Evolutionary conservation across 768 basidiomycete genomes (phyloP), one percentile per base, ranked within the genome.

Genomic region (Phlebiopsis gigantea): DNA sequence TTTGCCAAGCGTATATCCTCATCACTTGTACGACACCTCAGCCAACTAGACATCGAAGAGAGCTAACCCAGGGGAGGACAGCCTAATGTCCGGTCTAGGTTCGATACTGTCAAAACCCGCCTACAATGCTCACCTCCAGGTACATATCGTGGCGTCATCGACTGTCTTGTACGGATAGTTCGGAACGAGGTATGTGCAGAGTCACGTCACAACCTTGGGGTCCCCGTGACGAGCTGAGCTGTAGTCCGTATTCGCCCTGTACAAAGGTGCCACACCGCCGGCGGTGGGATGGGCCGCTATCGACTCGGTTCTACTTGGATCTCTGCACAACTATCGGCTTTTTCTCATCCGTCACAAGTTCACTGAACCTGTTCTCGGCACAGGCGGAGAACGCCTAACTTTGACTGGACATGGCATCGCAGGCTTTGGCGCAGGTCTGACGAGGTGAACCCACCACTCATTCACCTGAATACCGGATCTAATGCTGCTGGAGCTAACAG

Each of bases 251-350:
- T 67, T 83, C 49, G 86, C 85, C 2, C 72, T 90, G 30, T 90
- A 88, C 75, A 88, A 87, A 70, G 86, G 87, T 7, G 85, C 83
- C 9, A 84, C 85, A 2, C 84, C 86, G 19, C 87, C 86, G 5
- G 83, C 84, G 15, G 74, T 88, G 3, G 86, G 85, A 12, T 88
- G 86, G 87, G 81, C 84, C 15, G 79, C 82, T 43, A 84, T 85
- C 55, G 88, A 90, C 65, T 84, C 86, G 19, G 72, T 88, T 25
- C 75, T 87, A 19, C 74, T 86, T 56, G 87, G 86, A 26, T 85
- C 84, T 15, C 69, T 88, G 30, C 85, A 88, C 67, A 86, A 87
- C 64, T 90, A 88, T 67, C 81, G 88, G 6, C 73, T 88, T 4
- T 79, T 82, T 53, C 75, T 79, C 31, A 70, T 81, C 39, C 73